A percentile compares a stretch with the other conserved stretches of the same genome.
Conservation (phyloP, 805 yeast species). For the Metschnikowia chrysomelidarum region DNA sequence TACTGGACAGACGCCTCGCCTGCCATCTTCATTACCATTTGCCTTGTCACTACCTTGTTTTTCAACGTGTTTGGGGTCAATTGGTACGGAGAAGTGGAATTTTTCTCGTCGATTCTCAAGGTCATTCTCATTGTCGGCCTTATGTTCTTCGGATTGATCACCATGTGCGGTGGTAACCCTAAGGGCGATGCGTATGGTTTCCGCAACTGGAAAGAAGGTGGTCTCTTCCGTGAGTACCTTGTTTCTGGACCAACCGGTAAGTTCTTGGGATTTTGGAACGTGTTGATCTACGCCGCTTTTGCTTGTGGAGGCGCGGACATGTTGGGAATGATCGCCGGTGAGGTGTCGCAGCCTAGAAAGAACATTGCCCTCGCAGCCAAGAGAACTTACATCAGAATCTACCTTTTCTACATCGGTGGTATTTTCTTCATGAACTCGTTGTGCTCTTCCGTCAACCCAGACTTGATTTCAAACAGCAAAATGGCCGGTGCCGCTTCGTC, state of each 20-base stretch:
- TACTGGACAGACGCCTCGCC: conserved; percentile 35
- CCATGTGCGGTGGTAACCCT: conserved; percentile 42
- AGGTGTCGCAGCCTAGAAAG: conserved; percentile 43
- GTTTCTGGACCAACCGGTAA: conserved; percentile 54
- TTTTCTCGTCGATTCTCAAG: conserved; percentile 21
- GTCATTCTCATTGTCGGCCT: conserved; percentile 34
- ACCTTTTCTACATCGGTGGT: conserved; percentile 38
- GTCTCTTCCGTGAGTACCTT: conserved; percentile 28
- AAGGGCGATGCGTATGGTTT: conserved; percentile 34
- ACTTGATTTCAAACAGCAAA: conserved; percentile 25
- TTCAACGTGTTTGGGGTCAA: conserved; percentile 29
- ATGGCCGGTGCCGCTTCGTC: conserved; percentile 40
- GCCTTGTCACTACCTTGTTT: conserved; percentile 24
- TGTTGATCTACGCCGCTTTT: conserved; percentile 61
- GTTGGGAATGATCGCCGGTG: conserved; percentile 36
- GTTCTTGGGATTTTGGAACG: conserved; percentile 63
- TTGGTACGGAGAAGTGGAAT: conserved; percentile 23
- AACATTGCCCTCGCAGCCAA: conserved; percentile 33
- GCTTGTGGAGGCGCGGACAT: conserved; percentile 54
- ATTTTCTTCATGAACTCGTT: conserved; percentile 35
- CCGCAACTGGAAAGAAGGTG: conserved; percentile 36
- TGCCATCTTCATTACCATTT: conserved; percentile 31
- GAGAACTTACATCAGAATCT: conserved; percentile 34
- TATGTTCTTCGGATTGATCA: conserved; percentile 34
- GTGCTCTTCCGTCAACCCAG: conserved; percentile 35